phyloP scores from a whole-genome alignment of 2,329 filamentous ascomycete genomes.

The Triangularia setosa region DNA sequence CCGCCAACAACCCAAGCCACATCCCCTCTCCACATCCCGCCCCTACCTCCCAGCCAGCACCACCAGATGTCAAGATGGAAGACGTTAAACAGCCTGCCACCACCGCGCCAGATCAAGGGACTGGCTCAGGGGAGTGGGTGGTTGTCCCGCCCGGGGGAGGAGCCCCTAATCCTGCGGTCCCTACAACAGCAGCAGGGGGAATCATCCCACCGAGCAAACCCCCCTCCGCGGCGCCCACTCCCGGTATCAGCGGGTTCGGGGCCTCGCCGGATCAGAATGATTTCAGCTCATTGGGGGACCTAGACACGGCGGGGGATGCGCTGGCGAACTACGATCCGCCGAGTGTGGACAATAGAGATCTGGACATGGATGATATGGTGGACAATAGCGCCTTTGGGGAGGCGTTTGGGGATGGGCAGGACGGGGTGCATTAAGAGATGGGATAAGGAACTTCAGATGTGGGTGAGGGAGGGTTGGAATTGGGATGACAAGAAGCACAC shows the following conservation, averaged over 20 bases:
- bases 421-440: background rate
- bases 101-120: conserved; percentile 47
- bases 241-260: conserved; percentile 29
- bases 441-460: background rate
- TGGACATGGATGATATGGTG: conserved; percentile 51
- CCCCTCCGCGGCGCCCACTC: conserved; percentile 42
- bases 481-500: background rate
- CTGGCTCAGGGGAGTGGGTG: conserved; percentile 66
- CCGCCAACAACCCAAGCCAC: conserved; percentile 41
- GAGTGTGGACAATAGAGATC: conserved; percentile 52
- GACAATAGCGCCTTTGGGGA: conserved; percentile 81
- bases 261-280: conserved; percentile 48
- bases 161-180: conserved; percentile 26
- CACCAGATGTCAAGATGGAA: conserved; percentile 43
- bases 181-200: conserved; percentile 10
- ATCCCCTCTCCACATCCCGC: conserved; percentile 43
- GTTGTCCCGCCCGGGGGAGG: conserved; percentile 63
- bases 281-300: conserved; percentile 60
- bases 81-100: conserved; percentile 24
- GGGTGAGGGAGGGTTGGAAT: background rate
- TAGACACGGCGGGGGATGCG: conserved; percentile 69
- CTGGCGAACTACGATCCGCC: conserved; percentile 63
- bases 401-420: conserved; percentile 49
- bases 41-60: conserved; percentile 25
- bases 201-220: conserved; percentile 32